phyloP scores from a whole-genome alignment of 2,329 filamentous ascomycete genomes.

The Diaporthe sp. region DNA sequence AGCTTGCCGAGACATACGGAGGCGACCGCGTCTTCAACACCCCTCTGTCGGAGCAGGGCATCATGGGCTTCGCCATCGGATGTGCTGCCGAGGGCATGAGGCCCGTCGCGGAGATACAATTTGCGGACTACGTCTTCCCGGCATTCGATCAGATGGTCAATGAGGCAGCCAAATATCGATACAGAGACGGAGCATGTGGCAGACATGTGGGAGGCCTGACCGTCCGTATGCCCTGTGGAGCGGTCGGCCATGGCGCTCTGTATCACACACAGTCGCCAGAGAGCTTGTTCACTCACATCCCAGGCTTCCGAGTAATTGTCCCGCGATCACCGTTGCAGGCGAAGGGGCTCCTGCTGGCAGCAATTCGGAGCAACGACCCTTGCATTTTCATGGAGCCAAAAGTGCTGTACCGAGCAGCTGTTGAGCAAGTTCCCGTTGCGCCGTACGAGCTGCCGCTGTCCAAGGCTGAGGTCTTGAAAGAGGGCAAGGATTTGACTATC shows the following conservation, averaged over 20 bases:
- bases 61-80: slow-evolving; percentile 78
- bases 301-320: slow-evolving; percentile 87
- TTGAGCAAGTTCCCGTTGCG: slow-evolving; percentile 88
- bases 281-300: slow-evolving; percentile 88
- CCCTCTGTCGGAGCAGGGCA: slow-evolving; percentile 77
- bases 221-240: slow-evolving; percentile 90
- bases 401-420: slow-evolving; percentile 89
- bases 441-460: slow-evolving; percentile 87
- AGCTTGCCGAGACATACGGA: slow-evolving; percentile 76
- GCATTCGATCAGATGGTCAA: slow-evolving; percentile 85
- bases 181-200: slow-evolving; percentile 73
- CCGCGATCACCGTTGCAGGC: slow-evolving; percentile 89
- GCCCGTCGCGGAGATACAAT: slow-evolving; percentile 80
- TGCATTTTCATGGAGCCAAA: slow-evolving; percentile 96
- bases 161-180: slow-evolving; percentile 84
- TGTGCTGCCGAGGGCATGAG: slow-evolving; percentile 76
- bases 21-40: slow-evolving; percentile 79
- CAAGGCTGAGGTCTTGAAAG: slow-evolving; percentile 86
- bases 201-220: slow-evolving; percentile 82
- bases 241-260: slow-evolving; percentile 88
- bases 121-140: slow-evolving; percentile 83
- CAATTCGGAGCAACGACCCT: slow-evolving; percentile 86
- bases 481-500: slow-evolving; percentile 84
- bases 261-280: slow-evolving; percentile 94
- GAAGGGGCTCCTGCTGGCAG: slow-evolving; percentile 84